Evolutionary conservation across 768 basidiomycete genomes (phyloP).

Genomic region (Hygrophorus russula): DNA sequence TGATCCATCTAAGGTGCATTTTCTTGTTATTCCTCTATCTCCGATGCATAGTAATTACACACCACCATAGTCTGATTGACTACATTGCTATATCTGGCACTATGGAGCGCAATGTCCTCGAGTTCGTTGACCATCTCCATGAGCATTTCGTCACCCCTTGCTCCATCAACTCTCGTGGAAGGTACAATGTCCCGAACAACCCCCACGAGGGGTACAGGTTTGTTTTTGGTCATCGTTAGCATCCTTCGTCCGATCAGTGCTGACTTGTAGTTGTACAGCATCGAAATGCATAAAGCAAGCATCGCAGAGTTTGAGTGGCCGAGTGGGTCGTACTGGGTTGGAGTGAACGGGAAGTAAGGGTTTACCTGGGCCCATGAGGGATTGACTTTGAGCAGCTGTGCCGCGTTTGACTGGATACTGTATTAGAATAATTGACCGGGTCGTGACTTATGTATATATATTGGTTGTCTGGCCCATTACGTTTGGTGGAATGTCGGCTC

Average conservation of each 20-base stretch:
- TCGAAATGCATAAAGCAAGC: slow-evolving; percentile 77
- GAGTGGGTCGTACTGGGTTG: slow-evolving; percentile 69
- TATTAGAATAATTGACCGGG: too few relatives aligned
- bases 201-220: slow-evolving; percentile 73
- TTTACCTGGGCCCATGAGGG: too few relatives aligned
- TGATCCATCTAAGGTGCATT: slow-evolving; percentile 62
- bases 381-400: too few relatives aligned
- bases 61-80: slow-evolving; percentile 64
- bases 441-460: too few relatives aligned
- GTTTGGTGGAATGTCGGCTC: too few relatives aligned
- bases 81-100: slow-evolving; percentile 86
- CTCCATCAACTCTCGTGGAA: slow-evolving; percentile 73
- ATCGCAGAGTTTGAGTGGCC: slow-evolving; percentile 85
- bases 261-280: slow-evolving; percentile 33
- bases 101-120: slow-evolving; percentile 92
- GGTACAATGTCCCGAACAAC: slow-evolving; percentile 79
- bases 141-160: slow-evolving; percentile 88
- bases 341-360: background rate
- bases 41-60: background rate
- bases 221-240: slow-evolving; percentile 8
- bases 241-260: background rate
- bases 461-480: too few relatives aligned
- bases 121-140: slow-evolving; percentile 85
- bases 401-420: too few relatives aligned
- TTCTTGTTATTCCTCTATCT: background rate